Percentiles rank a stretch among this genome's conserved stretches.
Conservation (phyloP, 2,329 filamentous ascomycete genomes). For the Clonostachys chloroleuca region DNA sequence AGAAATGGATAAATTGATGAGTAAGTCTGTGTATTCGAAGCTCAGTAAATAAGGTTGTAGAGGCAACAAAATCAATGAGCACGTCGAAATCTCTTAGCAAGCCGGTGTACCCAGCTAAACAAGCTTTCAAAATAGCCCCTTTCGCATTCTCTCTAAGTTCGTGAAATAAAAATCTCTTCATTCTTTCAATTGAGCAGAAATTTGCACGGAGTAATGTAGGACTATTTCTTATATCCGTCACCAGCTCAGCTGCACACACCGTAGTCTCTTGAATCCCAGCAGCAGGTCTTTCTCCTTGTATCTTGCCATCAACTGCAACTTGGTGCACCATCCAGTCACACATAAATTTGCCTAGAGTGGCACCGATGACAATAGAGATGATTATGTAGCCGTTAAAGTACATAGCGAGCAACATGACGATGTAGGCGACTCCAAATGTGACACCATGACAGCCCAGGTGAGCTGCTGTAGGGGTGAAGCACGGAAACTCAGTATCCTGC, state of each 20-base stretch:
- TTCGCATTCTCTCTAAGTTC: too few species aligned
- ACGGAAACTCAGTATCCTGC: conserved; percentile 30
- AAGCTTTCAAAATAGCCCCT: too few species aligned
- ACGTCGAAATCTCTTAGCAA: too few species aligned
- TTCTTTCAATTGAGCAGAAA: too few species aligned
- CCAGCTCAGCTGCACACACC: conserved; percentile 42
- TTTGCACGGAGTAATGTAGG: too few species aligned
- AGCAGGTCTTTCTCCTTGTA: conserved; percentile 6
- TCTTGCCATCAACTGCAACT: conserved; percentile 22
- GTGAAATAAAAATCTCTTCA: too few species aligned
- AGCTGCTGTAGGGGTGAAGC: conserved; percentile 62
- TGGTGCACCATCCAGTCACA: conserved; percentile 46
- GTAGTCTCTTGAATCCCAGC: conserved; percentile 37
- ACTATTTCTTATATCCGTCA: too few species aligned
- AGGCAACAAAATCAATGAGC: too few species aligned
- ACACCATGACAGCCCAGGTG: conserved; percentile 59
- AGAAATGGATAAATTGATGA: too few species aligned
- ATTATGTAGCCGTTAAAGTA: conserved; percentile 70
- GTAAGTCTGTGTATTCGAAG: too few species aligned
- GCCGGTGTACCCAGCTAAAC: too few species aligned
- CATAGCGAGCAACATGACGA: conserved; percentile 67
- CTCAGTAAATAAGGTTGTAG: too few species aligned
- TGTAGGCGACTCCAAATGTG: conserved; percentile 71
- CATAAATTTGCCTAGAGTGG: conserved; percentile 47
- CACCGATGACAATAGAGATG: conserved; percentile 65